Evolutionary conservation across 169 alveolate genomes (phyloP).

Genomic region (Babesia bigemina): DNA sequence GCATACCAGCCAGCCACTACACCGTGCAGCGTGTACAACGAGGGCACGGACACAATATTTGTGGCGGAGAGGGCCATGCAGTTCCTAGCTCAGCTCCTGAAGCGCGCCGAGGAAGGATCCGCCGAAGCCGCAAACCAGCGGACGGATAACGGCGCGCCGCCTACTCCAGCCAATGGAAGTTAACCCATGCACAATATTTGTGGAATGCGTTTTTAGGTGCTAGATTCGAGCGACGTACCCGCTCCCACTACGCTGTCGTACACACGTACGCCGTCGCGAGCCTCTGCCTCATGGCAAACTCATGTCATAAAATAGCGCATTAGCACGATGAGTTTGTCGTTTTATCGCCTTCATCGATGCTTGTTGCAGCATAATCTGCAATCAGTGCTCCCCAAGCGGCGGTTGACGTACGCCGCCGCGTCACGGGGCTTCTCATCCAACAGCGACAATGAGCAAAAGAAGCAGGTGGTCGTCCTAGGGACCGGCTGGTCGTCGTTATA

Average conservation of each 20-base stretch:
- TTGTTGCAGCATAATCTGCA: background rate
- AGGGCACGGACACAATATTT: constrained; percentile 36
- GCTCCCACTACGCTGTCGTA: background rate
- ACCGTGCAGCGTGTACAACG: constrained; percentile 3
- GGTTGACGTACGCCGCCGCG: background rate
- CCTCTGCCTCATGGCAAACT: background rate
- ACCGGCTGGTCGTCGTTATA: constrained; percentile 80
- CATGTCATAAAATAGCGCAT: too few relatives aligned
- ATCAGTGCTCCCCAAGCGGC: background rate
- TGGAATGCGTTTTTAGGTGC: background rate
- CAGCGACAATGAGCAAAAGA: constrained; percentile 10
- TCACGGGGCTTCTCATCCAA: constrained; percentile 7
- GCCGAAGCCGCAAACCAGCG: constrained; percentile 8
- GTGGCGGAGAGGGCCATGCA: constrained; percentile 60
- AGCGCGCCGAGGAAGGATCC: constrained; percentile 39
- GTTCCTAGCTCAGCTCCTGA: constrained; percentile 49
- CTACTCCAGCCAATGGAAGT: background rate
- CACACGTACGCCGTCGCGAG: background rate
- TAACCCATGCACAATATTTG: background rate
- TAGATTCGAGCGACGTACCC: too few relatives aligned
- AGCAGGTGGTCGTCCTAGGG: constrained; percentile 72
- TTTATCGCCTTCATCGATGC: background rate
- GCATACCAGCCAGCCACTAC: background rate
- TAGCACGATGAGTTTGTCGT: too few relatives aligned
- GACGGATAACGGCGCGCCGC: background rate